phyloP scores from a whole-genome alignment of 164 flowering plant genomes.

The Cinnamomum micranthum region DNA sequence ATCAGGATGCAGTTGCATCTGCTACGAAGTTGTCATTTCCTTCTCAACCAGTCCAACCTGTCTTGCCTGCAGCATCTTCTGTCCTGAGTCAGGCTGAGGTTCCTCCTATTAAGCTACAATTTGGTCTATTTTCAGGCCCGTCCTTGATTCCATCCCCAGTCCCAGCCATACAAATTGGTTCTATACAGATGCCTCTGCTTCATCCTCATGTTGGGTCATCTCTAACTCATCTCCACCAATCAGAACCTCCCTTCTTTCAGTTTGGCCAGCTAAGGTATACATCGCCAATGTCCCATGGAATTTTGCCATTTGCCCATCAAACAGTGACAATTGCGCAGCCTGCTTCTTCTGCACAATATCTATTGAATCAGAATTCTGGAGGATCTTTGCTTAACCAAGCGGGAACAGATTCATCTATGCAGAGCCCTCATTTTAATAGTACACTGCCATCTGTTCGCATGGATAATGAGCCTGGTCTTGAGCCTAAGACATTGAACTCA shows the following conservation, averaged over 20 bases:
- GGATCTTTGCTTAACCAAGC: slow-evolving; percentile 31
- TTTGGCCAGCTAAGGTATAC: slow-evolving; percentile 90
- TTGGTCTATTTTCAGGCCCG: slow-evolving; percentile 93
- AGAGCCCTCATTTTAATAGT: slow-evolving; percentile 22
- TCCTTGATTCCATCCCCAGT: slow-evolving; percentile 88
- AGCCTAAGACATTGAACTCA: slow-evolving; percentile 24
- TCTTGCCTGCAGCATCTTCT: slow-evolving; percentile 36
- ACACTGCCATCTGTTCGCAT: slow-evolving; percentile 28
- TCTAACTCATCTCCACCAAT: slow-evolving; percentile 57
- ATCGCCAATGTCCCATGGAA: slow-evolving; percentile 71
- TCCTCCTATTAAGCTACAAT: slow-evolving; percentile 80
- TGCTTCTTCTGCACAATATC: slow-evolving; percentile 35
- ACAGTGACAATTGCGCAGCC: slow-evolving; percentile 67
- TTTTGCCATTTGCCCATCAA: slow-evolving; percentile 63
- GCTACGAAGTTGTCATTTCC: slow-evolving; percentile 21
- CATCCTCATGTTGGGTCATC: slow-evolving; percentile 76
- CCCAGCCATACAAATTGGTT: slow-evolving; percentile 97
- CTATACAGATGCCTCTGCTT: slow-evolving; percentile 96
- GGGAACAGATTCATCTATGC: slow-evolving; percentile 28
- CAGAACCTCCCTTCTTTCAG: slow-evolving; percentile 81
- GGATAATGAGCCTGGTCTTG: slow-evolving; percentile 28
- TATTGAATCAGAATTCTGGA: slow-evolving; percentile 42
- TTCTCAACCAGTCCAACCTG: slow-evolving; percentile 36
- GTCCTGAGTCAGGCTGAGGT: slow-evolving; percentile 40
- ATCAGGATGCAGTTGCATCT: slow-evolving; percentile 29